Base-by-base conservation (phyloP, 2,329 filamentous ascomycete species). In the Epichloe aotearoae region DNA sequence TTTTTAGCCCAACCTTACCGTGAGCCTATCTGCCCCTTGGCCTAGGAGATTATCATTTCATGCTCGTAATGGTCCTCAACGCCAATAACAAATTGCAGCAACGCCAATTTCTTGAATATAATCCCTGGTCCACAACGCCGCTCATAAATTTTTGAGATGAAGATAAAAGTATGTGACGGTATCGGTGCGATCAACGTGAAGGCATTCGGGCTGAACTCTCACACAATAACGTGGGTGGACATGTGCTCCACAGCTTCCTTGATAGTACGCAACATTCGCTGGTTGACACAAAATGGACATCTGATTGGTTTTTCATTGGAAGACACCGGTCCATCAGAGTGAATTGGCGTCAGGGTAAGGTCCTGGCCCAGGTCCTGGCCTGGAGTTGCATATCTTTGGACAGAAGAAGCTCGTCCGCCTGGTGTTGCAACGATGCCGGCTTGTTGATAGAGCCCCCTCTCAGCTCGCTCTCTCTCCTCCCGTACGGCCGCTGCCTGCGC, bases 241-340 rank as follows among this genome's bases (percentile, higher is more conserved):
- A 82, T 68, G 58, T 82, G 78, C 61, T 82, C 78, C 3, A 82
- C 77, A 4, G 78, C 76, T 60, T 82, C 78, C 62, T 78, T 80
- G 44, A 81, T 77, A 1, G 71, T 76, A 17, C 77, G 69, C 48
- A 82, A 68, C 76, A 81, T 79, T 5, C 78, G 70, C 57, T 79
- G 74, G 56, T 81, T 82, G 37, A 82, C 71, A 54, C 78, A 82
- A 56, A 79, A 82, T 1, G 78, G 78, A 55, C 78, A 82, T 17
- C 77, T 69, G 30, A 79, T 61, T 2, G 77, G 75, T 19, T 70
- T 63, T 37, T 80, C 74, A 34, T 68, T 66, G 5, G 64, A 62
- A 4, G 72, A 67, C 30, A 75, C 60, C 7, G 74, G 71, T 4
- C 65, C 69, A 15, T 72, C 72, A 15, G 73, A 72, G 30, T 75